These are phyloP conservation scores for Myxozyma melibiosi DNA, from an alignment of 805 yeast species.

Conservation along the genomic window DNA sequence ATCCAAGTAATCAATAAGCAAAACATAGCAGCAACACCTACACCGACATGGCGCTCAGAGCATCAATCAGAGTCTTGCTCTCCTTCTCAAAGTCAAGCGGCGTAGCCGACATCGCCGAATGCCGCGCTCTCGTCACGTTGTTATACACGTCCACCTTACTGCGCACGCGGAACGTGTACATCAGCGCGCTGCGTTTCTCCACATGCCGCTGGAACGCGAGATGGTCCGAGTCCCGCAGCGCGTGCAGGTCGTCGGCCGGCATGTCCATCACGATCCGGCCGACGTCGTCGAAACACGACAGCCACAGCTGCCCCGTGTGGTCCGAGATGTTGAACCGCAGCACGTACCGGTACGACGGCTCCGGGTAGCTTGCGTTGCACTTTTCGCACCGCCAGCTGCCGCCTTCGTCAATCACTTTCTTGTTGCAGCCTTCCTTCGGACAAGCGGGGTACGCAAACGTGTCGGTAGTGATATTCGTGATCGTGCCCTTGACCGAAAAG, in stretches of 20 bases:
- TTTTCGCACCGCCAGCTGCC: conserved; percentile 90
- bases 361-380: conserved; percentile 69
- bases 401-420: conserved; percentile 75
- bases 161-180: conserved; percentile 72
- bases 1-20: not conserved
- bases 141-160: conserved; percentile 85
- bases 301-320: conserved; percentile 80
- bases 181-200: conserved; percentile 60
- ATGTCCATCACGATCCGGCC: conserved; percentile 68
- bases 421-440: conserved; percentile 70
- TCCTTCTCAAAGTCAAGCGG: conserved; percentile 42
- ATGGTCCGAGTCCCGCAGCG: conserved; percentile 35
- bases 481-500: conserved; percentile 72
- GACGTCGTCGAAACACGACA: conserved; percentile 82
- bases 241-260: conserved; percentile 62
- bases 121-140: conserved; percentile 74
- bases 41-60: conserved; percentile 26
- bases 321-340: conserved; percentile 78
- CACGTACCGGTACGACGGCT: conserved; percentile 79
- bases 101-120: conserved; percentile 57
- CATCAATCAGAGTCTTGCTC: conserved; percentile 32
- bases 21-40: not conserved
- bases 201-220: conserved; percentile 48
- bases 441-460: conserved; percentile 91
- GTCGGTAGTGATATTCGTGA: conserved; percentile 71